These are phyloP conservation scores for Rhodofomes roseus DNA, from an alignment of 1,284 basidiomycete genomes.

Conservation along the genomic window DNA sequence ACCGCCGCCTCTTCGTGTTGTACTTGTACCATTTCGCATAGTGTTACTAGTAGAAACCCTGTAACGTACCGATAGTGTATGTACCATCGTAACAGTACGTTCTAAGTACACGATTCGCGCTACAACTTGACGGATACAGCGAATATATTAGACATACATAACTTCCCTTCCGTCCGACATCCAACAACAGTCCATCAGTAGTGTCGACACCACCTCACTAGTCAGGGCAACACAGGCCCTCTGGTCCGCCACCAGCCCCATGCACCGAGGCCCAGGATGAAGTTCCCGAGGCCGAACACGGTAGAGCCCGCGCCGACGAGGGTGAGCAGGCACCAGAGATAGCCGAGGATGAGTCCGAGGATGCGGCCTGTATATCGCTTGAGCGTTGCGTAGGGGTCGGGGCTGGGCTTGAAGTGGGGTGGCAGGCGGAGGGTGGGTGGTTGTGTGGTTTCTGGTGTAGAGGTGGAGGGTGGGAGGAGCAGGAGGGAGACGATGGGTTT, in stretches of 20 bases:
- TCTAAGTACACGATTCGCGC: background rate
- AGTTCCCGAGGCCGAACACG: conserved; percentile 63
- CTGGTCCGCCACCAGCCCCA: conserved; percentile 31
- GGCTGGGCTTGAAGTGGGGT: conserved; percentile 41
- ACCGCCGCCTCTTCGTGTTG: background rate
- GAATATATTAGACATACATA: background rate
- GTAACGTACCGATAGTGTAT: conserved; percentile 1
- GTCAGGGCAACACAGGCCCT: background rate
- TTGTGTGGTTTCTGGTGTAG: conserved; percentile 16
- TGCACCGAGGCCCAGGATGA: conserved; percentile 41
- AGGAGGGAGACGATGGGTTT: conserved; percentile 70
- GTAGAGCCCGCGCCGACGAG: conserved; percentile 74
- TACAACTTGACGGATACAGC: background rate
- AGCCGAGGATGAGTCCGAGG: conserved; percentile 72
- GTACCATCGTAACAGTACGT: background rate
- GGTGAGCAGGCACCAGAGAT: conserved; percentile 70
- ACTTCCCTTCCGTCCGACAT: background rate
- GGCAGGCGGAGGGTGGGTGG: conserved; percentile 50
- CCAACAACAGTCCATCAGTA: background rate
- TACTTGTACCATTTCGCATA: background rate
- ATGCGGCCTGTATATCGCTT: conserved; percentile 62
- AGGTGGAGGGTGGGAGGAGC: conserved; percentile 44
- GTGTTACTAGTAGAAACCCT: background rate
- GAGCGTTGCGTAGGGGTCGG: conserved; percentile 47
- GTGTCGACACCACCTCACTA: too few relatives aligned